These are phyloP conservation scores for Linnemannia zychae DNA, from an alignment of 192 early-diverging fungal species.

Conservation along the genomic window DNA sequence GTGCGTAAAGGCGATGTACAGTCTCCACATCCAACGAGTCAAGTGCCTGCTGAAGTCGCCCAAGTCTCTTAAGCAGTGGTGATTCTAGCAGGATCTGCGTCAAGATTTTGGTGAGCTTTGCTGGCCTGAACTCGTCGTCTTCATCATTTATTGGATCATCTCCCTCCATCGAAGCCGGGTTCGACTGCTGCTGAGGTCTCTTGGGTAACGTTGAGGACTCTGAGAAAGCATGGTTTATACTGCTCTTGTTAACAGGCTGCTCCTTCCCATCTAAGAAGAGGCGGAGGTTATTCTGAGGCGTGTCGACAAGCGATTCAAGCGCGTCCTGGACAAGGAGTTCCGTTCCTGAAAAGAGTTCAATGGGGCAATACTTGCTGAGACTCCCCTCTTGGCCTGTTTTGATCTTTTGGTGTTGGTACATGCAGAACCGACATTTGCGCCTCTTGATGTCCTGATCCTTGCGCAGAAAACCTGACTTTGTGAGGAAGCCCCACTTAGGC, in stretches of 20 bases:
- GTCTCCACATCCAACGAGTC: constrained; percentile 74
- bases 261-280: constrained; percentile 62
- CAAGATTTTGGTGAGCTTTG: constrained; percentile 47
- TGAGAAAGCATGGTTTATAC: neutral
- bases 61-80: constrained; percentile 61
- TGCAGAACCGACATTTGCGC: constrained; percentile 80
- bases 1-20: constrained; percentile 36
- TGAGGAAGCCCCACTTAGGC: constrained; percentile 84
- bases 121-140: neutral
- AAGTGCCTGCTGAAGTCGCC: constrained; percentile 62
- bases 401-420: constrained; percentile 76
- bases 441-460: constrained; percentile 60
- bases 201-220: neutral
- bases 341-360: constrained; percentile 73
- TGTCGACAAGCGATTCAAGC: constrained; percentile 49
- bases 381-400: constrained; percentile 21
- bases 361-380: constrained; percentile 71
- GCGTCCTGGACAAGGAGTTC: constrained; percentile 46
- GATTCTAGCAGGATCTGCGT: constrained; percentile 60
- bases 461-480: constrained; percentile 58
- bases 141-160: neutral
- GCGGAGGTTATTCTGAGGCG: constrained; percentile 70
- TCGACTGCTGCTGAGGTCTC: neutral
- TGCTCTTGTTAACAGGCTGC: constrained; percentile 5
- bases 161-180: neutral